A percentile compares a stretch with the other conserved stretches of the same genome.
These are phyloP conservation scores for Orbilia blumenaviensis DNA, from an alignment of 2,329 filamentous ascomycete species.

Conservation along the genomic window DNA sequence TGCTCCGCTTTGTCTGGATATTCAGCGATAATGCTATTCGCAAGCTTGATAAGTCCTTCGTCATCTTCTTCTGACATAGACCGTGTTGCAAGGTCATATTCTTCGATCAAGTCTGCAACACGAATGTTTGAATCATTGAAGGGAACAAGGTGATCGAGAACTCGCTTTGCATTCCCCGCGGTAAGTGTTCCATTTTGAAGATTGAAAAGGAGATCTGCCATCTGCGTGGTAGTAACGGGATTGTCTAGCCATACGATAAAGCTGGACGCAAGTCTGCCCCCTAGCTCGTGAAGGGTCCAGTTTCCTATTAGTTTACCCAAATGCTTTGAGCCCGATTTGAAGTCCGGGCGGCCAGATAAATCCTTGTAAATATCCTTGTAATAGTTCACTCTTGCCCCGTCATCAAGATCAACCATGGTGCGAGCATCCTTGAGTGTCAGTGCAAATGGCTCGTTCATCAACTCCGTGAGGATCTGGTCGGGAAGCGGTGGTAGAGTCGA, in stretches of 20 bases:
- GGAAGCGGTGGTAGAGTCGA: slow-evolving; percentile 74
- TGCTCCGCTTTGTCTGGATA: slow-evolving; percentile 47
- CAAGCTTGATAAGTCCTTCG: slow-evolving; percentile 20
- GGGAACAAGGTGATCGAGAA: slow-evolving; percentile 23
- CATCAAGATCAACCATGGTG: slow-evolving; percentile 78
- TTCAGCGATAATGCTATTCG: slow-evolving; percentile 17
- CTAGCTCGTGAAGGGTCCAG: slow-evolving; percentile 68
- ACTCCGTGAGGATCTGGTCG: slow-evolving; percentile 72
- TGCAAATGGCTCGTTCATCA: slow-evolving; percentile 71
- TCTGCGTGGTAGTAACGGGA: slow-evolving; percentile 60
- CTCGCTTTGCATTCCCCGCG: slow-evolving; percentile 53
- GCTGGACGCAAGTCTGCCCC: slow-evolving; percentile 62
- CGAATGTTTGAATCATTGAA: neutral
- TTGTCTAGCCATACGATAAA: slow-evolving; percentile 62
- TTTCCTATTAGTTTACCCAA: slow-evolving; percentile 68
- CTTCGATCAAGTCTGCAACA: slow-evolving; percentile 21
- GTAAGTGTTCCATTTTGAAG: slow-evolving; percentile 64
- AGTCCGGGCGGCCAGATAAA: slow-evolving; percentile 54
- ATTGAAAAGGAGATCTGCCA: slow-evolving; percentile 63
- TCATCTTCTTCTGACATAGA: slow-evolving; percentile 12
- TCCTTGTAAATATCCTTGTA: slow-evolving; percentile 60
- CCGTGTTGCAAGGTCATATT: slow-evolving; percentile 27
- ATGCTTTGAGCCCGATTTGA: slow-evolving; percentile 55
- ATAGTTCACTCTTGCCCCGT: slow-evolving; percentile 81
- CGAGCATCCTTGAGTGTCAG: slow-evolving; percentile 84